A percentile compares a stretch with the other conserved stretches of the same genome.
Evolutionary conservation across 176 grass and related monocot genomes (phyloP).

Genomic region (Tillandsia fasciculata): DNA sequence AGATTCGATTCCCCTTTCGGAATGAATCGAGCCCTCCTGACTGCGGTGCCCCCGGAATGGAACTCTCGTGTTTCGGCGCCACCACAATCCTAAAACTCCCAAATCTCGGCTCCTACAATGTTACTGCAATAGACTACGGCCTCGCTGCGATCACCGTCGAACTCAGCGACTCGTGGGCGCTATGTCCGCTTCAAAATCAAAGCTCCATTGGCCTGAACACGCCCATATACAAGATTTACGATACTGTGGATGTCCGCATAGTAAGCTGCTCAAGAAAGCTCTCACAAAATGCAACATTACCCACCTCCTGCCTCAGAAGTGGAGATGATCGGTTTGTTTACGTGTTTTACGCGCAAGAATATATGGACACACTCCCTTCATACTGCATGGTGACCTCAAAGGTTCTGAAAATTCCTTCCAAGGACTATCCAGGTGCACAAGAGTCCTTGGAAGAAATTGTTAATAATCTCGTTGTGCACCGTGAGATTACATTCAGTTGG

Average conservation of each 20-base stretch:
- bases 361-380: constrained; percentile 25
- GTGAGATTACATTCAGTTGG: constrained; percentile 22
- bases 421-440: neutral
- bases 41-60: constrained; percentile 30
- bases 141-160: constrained; percentile 1
- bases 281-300: neutral
- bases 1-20: constrained; percentile 33
- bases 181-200: constrained; percentile 31
- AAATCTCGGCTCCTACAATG: constrained; percentile 23
- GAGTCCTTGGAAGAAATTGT: neutral
- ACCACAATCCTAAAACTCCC: constrained; percentile 34
- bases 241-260: neutral
- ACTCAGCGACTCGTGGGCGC: neutral
- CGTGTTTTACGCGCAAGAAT: neutral
- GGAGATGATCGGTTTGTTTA: constrained; percentile 15
- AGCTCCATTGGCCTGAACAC: constrained; percentile 17
- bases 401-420: neutral
- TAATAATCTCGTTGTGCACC: constrained; percentile 10
- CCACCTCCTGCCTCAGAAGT: neutral
- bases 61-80: constrained; percentile 31
- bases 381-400: constrained; percentile 22
- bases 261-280: constrained; percentile 26
- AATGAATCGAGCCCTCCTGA: neutral
- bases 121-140: constrained; percentile 26
- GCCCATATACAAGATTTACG: constrained; percentile 1